Evolutionary conservation across 148 eudicot genomes (phyloP), one percentile per base, ranked within the genome.

Genomic region (Vaccinium macrocarpon): DNA sequence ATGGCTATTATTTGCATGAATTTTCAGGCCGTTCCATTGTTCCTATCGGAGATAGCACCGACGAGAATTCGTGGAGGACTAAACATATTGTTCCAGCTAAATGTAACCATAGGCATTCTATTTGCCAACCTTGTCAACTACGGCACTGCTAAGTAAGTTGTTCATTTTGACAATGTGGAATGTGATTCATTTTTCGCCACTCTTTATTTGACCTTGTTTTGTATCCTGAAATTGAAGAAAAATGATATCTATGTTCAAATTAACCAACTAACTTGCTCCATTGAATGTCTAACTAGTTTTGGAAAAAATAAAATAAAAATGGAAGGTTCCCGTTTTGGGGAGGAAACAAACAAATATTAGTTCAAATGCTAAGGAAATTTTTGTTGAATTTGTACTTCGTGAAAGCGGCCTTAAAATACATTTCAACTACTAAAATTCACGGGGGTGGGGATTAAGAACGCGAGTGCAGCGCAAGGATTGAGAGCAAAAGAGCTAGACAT

Each of bases 11-110:
- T 35, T 35, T 35, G 38, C 4, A 35, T 35, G 38, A 35, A 8
- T n/a, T 82, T 84, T 66, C 88, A 97, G 99, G 99, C 98, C 6
- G 98, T 97, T 80, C 99, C 99, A 6, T 72, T 97, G 81, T 97
- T 93, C 55, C 87, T 97, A 53, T 95, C 99, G 52, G 98, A 97
- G 88, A 95, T 97, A 42, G 99, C 99, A 70, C 98, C 99, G 1
- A 93, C 98, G 15, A 90, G 91, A 84, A 93, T 91, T 15, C 90
- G 99, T 25, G 99, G 99, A 81, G 98, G 88, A 9, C 93, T 97
- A 6, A 97, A 97, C 89, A 93, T 97, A 61, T 79, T 95, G 62
- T 97, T 97, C 90, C 99, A 95, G 62, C 94, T 97, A 48, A 92
- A 90, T 23, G 90, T 94, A 85, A 97, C 99, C 35, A 90, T 97